Base-by-base conservation (phyloP, 129 eudicot species). In the Flaveria brownii region DNA sequence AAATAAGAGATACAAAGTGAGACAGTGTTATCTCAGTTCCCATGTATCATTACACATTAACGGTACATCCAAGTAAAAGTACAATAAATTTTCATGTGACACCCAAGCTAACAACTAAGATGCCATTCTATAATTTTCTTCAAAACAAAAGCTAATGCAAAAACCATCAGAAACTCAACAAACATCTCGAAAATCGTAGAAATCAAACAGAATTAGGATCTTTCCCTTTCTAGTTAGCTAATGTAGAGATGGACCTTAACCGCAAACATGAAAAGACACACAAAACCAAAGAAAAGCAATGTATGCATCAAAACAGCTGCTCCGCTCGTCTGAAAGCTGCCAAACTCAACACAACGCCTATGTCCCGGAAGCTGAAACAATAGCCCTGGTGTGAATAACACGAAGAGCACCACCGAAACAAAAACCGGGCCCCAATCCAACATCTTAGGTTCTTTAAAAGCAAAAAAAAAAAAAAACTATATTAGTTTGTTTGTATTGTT, bases 401-500 rank as follows among this genome's bases (percentile, higher is more conserved):
- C 82, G 41, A 90, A 90, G 33, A 90, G 90, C 25, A 88, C 61
- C 81, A 79, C 85, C 2, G 89, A 80, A 33, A 90, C 86, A 22
- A 90, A 82, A 18, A 90, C 79, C 42, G 93, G 96, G 0, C 89
- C 96, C 91, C 93, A 90, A 65, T 90, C 88, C 63, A 81, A 72
- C 90, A 84, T 84, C 52, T 71, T 60, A 7, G 18, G 33, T 33
- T 39, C 5, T 6, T 14, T 49, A 6, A 47, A 62, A 28, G 1
- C 1, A 7, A 36, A 30, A 20, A 18, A 36, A 30, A 20, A 18
- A 46, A 15, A 62, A 11, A 60, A 26, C 2, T 75, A 5, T 6
- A 7, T 1, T 23, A 15, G 14, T 12, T 15, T 54, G 54, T 71
- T 20, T 49, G 77, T 61, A 10, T 61, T 30, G 66, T 68, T 55